These are phyloP conservation scores for Asterionellopsis glacialis DNA, from an alignment of 108 stramenopile species.

Conservation along the genomic window DNA sequence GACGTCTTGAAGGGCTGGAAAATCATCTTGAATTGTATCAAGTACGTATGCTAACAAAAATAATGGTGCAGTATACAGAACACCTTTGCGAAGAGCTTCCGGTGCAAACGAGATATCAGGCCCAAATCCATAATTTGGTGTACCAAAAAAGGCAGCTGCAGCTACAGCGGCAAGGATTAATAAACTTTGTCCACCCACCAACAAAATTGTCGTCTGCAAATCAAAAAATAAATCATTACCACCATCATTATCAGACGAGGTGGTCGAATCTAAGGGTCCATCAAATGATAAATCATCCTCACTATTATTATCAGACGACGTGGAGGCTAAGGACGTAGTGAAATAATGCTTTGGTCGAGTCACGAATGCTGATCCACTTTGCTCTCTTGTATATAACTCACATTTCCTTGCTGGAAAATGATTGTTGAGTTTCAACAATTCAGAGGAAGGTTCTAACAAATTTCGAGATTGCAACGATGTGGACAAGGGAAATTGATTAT, in stretches of 20 bases:
- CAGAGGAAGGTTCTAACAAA: too few species aligned
- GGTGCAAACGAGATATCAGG: slow-evolving; percentile 28
- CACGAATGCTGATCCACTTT: too few species aligned
- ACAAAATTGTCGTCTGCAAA: slow-evolving; percentile 33
- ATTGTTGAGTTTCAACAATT: too few species aligned
- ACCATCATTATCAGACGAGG: background rate
- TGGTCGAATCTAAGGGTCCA: too few species aligned
- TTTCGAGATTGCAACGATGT: too few species aligned
- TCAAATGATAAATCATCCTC: too few species aligned
- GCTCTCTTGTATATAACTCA: too few species aligned
- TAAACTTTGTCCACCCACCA: slow-evolving; percentile 65
- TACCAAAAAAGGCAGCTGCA: slow-evolving; percentile 21
- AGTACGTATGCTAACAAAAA: slow-evolving; percentile 44
- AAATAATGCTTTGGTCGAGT: too few species aligned
- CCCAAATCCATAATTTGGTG: slow-evolving; percentile 66
- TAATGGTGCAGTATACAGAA: slow-evolving; percentile 52
- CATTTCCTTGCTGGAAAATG: too few species aligned
- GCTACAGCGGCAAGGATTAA: slow-evolving; percentile 46
- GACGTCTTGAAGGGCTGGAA: slow-evolving; percentile 64
- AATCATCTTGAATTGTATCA: slow-evolving; percentile 51
- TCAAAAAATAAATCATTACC: slow-evolving; percentile 29
- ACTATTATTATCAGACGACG: too few species aligned
- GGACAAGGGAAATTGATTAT: too few species aligned
- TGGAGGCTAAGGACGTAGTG: too few species aligned
- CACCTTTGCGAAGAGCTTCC: slow-evolving; percentile 26